Base-by-base conservation (phyloP, 331 rosid genomes). In the Acacia concinna region DNA sequence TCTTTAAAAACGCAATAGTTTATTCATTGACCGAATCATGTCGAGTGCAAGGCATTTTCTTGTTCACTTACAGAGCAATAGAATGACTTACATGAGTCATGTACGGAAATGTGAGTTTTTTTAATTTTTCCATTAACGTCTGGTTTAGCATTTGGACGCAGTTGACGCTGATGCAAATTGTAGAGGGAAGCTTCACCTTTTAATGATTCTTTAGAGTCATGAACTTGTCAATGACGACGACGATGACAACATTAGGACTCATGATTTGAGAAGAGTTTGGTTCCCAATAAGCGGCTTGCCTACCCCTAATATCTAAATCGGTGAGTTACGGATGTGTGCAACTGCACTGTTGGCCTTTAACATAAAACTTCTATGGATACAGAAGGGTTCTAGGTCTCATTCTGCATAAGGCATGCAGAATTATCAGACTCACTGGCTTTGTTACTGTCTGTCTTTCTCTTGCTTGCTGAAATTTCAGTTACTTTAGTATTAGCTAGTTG, bases 121-220 rank as follows among this genome's bases (percentile, higher is more conserved):
- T 4, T 15, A 2, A 5, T 40, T 27, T 27, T 27, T 15, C 57
- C 37, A 31, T 69, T 69, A 25, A 69, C 37, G 13, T 40, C 37
- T 41, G 37, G 3, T 69, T 41, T 43, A 69, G 57, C 52, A 68
- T 40, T 68, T 68, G 73, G 21, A 40, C 21, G 73, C 73, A 68
- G 73, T 12, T 68, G 73, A 68, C 7, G 73, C 73, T 12, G 73
- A 68, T 68, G 34, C 73, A 23, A 38, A 21, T 40, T 38, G 73
- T 34, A 40, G 73, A 68, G 30, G 35, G 11, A 44, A 40, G 73
- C 73, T 68, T 23, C 52, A 40, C 34, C 52, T 40, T 60, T 28
- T 27, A 60, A 4, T 30, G 35, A 27, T 13, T 28, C 37, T 28
- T 11, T 7, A 27, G 65, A 4, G 37, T 60, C 37, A 28, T 28